Percentiles rank a stretch among this genome's conserved stretches.
phyloP scores from a whole-genome alignment of 345 rosid species.

The Microcos paniculata region DNA sequence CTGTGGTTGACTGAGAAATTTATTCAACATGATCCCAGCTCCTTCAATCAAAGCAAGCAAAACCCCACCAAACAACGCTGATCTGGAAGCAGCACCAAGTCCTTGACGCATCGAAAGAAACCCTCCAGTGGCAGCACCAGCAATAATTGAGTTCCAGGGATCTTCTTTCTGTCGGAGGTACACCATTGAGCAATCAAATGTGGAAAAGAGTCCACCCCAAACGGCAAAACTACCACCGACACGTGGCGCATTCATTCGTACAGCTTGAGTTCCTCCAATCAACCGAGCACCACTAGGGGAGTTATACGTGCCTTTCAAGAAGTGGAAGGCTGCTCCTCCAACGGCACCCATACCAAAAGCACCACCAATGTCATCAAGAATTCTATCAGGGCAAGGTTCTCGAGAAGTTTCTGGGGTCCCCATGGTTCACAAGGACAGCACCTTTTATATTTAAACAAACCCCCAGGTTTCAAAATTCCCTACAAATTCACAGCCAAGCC shows the following conservation, averaged over 20 bases:
- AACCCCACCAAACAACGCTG: slow-evolving; percentile 56
- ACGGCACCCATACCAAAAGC: slow-evolving; percentile 72
- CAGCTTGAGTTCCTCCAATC: slow-evolving; percentile 65
- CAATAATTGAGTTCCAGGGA: slow-evolving; percentile 71
- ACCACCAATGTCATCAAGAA: slow-evolving; percentile 51
- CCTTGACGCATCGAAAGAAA: slow-evolving; percentile 67
- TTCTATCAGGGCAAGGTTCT: slow-evolving; percentile 50
- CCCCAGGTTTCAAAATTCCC: not conserved
- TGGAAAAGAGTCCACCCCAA: slow-evolving; percentile 61
- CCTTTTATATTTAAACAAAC: not conserved
- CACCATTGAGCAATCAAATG: slow-evolving; percentile 60
- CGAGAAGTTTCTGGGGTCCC: slow-evolving; percentile 57
- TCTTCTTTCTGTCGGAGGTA: slow-evolving; percentile 70
- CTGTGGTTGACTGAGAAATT: slow-evolving; percentile 49
- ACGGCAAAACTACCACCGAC: slow-evolving; percentile 73
- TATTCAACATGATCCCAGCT: slow-evolving; percentile 75
- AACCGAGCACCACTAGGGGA: slow-evolving; percentile 59
- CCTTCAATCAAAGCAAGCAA: slow-evolving; percentile 75
- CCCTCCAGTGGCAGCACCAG: slow-evolving; percentile 79
- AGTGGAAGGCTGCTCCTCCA: slow-evolving; percentile 70
- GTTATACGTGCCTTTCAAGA: slow-evolving; percentile 52
- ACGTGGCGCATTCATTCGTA: slow-evolving; percentile 75
- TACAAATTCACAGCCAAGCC: not conserved
- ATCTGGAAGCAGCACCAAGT: slow-evolving; percentile 45
- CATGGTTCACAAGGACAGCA: slow-evolving; percentile 26